Evolutionary conservation across 169 alveolate genomes (phyloP).

Genomic region (Babesia divergens): DNA sequence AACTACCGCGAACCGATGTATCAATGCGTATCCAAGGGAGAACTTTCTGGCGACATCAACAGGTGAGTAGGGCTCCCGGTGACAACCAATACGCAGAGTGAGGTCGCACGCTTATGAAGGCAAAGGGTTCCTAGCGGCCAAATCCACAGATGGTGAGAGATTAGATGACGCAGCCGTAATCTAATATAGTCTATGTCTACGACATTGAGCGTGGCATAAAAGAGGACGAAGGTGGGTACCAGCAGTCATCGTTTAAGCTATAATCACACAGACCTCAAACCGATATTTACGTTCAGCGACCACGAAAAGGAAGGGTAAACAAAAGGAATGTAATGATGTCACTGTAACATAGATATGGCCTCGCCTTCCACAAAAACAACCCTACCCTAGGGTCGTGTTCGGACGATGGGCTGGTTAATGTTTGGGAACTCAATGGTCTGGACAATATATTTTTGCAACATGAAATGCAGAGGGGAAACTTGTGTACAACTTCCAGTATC

Average conservation of each 20-base stretch:
- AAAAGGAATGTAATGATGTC: too few species aligned
- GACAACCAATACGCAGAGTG: conserved; percentile 10
- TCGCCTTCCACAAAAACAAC: conserved; percentile 37
- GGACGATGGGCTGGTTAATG: conserved; percentile 48
- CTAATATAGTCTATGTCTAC: conserved; percentile 29
- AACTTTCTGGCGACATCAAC: conserved; percentile 34
- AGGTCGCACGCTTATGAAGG: conserved; percentile 38
- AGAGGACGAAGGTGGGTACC: conserved; percentile 16
- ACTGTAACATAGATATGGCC: conserved; percentile 27
- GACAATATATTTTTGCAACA: not conserved
- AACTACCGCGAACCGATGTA: conserved; percentile 50
- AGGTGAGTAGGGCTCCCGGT: conserved; percentile 14
- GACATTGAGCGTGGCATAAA: conserved; percentile 12
- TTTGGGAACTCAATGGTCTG: conserved; percentile 43
- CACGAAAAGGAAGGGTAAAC: conserved; percentile 56
- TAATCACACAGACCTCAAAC: conserved; percentile 24
- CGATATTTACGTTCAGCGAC: conserved; percentile 20
- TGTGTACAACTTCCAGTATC: conserved; percentile 26
- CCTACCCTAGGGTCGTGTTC: conserved; percentile 52
- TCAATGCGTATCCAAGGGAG: conserved; percentile 43
- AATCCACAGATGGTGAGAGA: conserved; percentile 43
- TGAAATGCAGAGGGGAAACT: not conserved
- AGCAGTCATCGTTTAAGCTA: not conserved
- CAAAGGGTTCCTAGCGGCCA: conserved; percentile 44
- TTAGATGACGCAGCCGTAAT: not conserved